Conservation (phyloP, 768 basidiomycete species). For the Fistulinella prunicolor region DNA sequence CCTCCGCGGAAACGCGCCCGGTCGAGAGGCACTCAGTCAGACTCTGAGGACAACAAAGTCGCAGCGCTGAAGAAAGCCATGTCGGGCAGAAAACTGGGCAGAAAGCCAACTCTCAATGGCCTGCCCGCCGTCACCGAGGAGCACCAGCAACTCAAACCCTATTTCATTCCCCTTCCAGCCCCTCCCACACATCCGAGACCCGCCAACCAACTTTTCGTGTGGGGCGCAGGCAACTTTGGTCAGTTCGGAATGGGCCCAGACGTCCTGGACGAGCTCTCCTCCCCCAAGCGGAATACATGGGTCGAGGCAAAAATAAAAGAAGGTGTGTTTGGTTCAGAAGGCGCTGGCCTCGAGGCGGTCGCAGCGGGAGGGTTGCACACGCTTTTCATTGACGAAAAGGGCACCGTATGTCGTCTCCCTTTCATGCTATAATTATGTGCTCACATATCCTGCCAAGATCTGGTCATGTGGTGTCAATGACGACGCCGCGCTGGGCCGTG, state of each 20-base stretch:
- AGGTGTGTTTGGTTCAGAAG: slow-evolving; percentile 65
- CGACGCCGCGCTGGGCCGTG: slow-evolving; percentile 81
- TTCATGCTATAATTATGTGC: background rate
- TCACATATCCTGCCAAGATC: slow-evolving; percentile 43
- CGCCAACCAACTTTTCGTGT: slow-evolving; percentile 72
- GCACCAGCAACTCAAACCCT: slow-evolving; percentile 47
- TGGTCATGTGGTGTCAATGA: slow-evolving; percentile 90
- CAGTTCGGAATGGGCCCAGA: slow-evolving; percentile 91
- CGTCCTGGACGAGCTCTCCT: slow-evolving; percentile 63
- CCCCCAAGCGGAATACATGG: slow-evolving; percentile 76
- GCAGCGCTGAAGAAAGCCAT: slow-evolving; percentile 24
- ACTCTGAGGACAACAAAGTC: slow-evolving; percentile 39
- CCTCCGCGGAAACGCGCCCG: slow-evolving; percentile 47
- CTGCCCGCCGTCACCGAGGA: slow-evolving; percentile 31
- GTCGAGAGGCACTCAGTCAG: slow-evolving; percentile 37
- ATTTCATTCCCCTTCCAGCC: slow-evolving; percentile 64
- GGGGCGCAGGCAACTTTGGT: slow-evolving; percentile 93
- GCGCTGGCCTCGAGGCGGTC: slow-evolving; percentile 79
- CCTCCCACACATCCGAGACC: slow-evolving; percentile 59
- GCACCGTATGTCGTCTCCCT: slow-evolving; percentile 60
- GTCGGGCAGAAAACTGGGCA: slow-evolving; percentile 27
- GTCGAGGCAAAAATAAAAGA: slow-evolving; percentile 71
- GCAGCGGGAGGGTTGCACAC: slow-evolving; percentile 88
- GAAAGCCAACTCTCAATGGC: slow-evolving; percentile 32
- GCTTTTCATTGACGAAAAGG: slow-evolving; percentile 84